Base-by-base conservation (phyloP, 139 green algal genomes). In the Haematococcus lacustris region DNA sequence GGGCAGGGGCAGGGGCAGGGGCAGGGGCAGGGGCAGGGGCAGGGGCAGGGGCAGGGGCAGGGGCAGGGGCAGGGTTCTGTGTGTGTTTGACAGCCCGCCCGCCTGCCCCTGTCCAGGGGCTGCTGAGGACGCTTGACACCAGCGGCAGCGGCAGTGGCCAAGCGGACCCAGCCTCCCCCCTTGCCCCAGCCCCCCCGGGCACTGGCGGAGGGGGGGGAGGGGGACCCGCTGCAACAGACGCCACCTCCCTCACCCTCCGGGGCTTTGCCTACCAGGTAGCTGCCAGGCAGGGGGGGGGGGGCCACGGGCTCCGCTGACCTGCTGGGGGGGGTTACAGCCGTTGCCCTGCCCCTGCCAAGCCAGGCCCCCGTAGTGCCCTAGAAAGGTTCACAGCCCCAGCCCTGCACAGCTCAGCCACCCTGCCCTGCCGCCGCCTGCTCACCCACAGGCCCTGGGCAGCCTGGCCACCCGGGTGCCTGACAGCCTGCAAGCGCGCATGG, bases 191-290 rank as follows among this genome's bases (percentile, higher is more conserved):
- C 65, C 51, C 68, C n/a, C n/a, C n/a, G n/a, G 37, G 9, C 51
- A 33, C 34, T 26, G 51, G 30, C 1, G 66, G 60, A 51, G 51
- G 70, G 53, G 53, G 25, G 47, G 35, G n/a, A 13, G n/a, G 47
- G 3, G 30, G 37, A 2, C 7, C 63, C 21, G 9, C 28, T 30
- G 63, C 21, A 35, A 3, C 63, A 33, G 88, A 93, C 65, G 47
- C 68, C 25, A 37, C 68, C 2, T 73, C 71, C 9, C 61, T 83
- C 37, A 76, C 80, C 2, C 80, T 95, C 61, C 82, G 90, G 2
- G 85, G 88, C 5, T 94, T 96, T 73, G 88, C 86, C 0, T 97
- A 94, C 81, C 86, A 93, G 74, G 90, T 87, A n/a, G n/a, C n/a
- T n/a, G n/a, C n/a, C n/a, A n/a, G 1, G 39, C 33, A 4, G 5